Percentiles rank a stretch among this genome's conserved stretches.
Conservation (phyloP, 1,284 basidiomycete genomes). For the Puccinia horiana region DNA sequence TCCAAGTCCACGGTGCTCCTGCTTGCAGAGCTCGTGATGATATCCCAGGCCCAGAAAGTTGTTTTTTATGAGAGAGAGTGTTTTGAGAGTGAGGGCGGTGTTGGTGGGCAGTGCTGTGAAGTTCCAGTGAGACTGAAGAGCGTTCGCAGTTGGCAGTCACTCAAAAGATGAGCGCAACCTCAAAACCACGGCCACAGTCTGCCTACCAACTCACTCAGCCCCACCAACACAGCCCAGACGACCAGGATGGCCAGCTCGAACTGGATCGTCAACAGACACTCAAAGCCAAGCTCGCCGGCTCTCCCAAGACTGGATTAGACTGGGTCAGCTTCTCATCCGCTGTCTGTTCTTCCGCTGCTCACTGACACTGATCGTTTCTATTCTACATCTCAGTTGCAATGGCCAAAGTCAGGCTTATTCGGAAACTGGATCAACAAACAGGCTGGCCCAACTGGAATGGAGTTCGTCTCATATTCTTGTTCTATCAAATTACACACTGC, state of each 20-base stretch:
- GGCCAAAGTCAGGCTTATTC: conserved; percentile 24
- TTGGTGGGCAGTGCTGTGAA: no score
- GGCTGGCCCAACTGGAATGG: neutral
- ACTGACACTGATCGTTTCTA: neutral
- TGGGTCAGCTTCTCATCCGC: neutral
- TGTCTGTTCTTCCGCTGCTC: neutral
- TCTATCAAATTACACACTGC: neutral
- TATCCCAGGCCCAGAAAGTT: no score
- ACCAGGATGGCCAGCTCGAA: conserved; percentile 27
- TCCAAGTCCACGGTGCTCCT: no score
- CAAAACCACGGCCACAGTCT: conserved; percentile 26
- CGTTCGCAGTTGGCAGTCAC: no score
- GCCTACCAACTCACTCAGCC: conserved; percentile 17
- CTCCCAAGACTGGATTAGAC: conserved; percentile 25
- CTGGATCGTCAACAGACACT: conserved; percentile 10
- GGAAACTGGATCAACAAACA: conserved; percentile 44
- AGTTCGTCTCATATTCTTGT: neutral
- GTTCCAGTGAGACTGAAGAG: neutral
- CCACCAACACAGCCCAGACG: neutral
- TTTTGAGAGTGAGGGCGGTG: no score
- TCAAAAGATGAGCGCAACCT: neutral
- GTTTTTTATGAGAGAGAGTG: no score
- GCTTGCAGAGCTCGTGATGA: no score
- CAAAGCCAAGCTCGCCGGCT: neutral
- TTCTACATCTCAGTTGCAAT: neutral